phyloP scores from a whole-genome alignment of 495 filamentous ascomycete species.

The Haplographium delicatum region DNA sequence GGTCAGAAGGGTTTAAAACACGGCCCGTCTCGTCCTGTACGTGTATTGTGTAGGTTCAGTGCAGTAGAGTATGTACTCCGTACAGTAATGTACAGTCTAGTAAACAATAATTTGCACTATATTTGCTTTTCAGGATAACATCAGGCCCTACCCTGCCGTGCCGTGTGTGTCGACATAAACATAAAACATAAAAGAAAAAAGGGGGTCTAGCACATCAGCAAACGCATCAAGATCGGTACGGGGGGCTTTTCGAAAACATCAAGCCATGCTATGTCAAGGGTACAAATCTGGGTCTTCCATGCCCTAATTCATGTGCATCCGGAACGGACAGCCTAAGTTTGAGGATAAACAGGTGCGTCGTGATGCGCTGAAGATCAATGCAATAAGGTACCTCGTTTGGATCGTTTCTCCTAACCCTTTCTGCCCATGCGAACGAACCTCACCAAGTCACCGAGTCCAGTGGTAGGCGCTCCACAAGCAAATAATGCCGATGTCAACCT shows the following conservation, averaged over 20 bases:
- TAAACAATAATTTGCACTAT: too few species aligned
- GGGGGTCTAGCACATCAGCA: too few species aligned
- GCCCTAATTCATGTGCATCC: not conserved
- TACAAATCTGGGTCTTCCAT: not conserved
- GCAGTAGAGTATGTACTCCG: too few species aligned
- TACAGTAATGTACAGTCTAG: too few species aligned
- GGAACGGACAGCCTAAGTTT: conserved; percentile 1
- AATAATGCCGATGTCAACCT: not conserved
- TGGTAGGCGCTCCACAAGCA: not conserved
- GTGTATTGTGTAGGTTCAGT: not conserved
- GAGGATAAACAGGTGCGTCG: conserved; percentile 8
- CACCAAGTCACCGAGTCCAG: not conserved
- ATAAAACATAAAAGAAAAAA: too few species aligned
- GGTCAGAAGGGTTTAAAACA: not conserved
- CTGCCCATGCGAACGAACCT: too few species aligned
- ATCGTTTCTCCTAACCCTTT: too few species aligned
- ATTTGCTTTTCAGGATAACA: conserved; percentile 1
- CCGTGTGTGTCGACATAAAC: not conserved
- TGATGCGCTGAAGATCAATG: conserved; percentile 15
- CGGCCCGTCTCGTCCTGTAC: not conserved
- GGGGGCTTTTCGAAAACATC: too few species aligned
- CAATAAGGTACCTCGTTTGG: not conserved
- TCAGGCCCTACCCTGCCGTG: not conserved
- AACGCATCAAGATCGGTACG: too few species aligned
- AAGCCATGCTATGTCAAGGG: not conserved